phyloP scores from a whole-genome alignment of 1,284 basidiomycete genomes.

The Ganoderma lingzhi region DNA sequence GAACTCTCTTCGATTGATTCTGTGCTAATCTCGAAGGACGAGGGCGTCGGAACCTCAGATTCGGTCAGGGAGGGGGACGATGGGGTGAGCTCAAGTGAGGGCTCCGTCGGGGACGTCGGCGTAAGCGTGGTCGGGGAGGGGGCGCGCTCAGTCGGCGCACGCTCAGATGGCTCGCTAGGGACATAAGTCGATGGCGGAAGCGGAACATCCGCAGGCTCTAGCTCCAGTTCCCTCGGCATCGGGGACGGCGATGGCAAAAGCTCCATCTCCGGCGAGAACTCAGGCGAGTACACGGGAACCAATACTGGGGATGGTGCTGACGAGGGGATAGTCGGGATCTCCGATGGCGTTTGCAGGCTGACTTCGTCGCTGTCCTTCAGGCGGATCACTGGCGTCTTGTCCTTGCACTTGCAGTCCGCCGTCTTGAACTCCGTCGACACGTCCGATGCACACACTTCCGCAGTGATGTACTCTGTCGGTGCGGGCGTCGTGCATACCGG shows the following conservation, averaged over 20 bases:
- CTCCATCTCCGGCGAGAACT: conserved; percentile 6
- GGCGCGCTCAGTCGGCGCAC: conserved; percentile 21
- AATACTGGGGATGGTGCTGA: conserved; percentile 25
- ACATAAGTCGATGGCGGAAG: conserved; percentile 49
- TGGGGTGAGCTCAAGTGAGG: conserved; percentile 27
- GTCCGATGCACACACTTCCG: conserved; percentile 55
- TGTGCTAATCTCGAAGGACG: conserved; percentile 11
- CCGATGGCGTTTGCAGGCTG: conserved; percentile 37
- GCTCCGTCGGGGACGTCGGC: conserved; percentile 26
- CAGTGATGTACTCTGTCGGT: conserved; percentile 59
- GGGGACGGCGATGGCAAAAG: conserved; percentile 1
- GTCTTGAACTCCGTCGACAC: conserved; percentile 46
- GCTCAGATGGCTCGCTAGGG: conserved; percentile 40
- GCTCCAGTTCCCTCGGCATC: conserved; percentile 25
- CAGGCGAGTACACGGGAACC: conserved; percentile 3
- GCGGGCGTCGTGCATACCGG: conserved; percentile 58
- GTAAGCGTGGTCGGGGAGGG: conserved; percentile 22
- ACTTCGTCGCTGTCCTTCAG: conserved; percentile 32
- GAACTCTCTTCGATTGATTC: conserved; percentile 38
- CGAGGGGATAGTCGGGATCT: conserved; percentile 41
- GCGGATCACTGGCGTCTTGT: conserved; percentile 14
- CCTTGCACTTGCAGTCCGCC: conserved; percentile 42
- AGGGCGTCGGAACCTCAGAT: conserved; percentile 23
- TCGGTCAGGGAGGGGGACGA: conserved; percentile 9
- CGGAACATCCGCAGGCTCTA: conserved; percentile 48